Conservation (phyloP, 139 green algal genomes). For the Chlamydomonas sp. region DNA sequence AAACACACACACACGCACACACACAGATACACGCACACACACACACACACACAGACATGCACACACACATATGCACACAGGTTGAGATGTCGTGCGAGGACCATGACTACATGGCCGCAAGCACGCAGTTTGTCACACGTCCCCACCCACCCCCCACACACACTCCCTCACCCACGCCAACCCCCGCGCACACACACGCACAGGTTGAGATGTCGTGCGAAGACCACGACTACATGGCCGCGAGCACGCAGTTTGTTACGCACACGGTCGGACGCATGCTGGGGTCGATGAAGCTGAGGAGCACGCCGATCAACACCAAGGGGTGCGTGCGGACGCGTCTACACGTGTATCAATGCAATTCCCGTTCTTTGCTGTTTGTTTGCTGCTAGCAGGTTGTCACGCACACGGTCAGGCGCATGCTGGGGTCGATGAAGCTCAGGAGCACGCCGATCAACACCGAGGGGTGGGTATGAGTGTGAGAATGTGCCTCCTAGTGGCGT, state of each 20-base stretch:
- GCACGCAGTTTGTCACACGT: conserved; percentile 98
- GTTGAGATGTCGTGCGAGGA: conserved; percentile 97
- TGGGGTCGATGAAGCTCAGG: conserved; percentile 34
- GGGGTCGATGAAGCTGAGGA: conserved; percentile 32
- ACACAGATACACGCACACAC: too few relatives aligned
- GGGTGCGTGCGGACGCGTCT: too few relatives aligned
- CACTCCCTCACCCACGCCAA: too few relatives aligned
- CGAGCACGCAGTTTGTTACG: conserved; percentile 96
- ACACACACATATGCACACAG: too few relatives aligned
- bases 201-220: conserved; percentile 98
- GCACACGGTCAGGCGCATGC: conserved; percentile 78
- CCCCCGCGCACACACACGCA: too few relatives aligned
- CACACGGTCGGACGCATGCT: conserved; percentile 80
- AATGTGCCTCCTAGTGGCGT: not conserved
- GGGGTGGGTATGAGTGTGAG: too few relatives aligned
- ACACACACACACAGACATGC: too few relatives aligned
- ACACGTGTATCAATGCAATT: not conserved
- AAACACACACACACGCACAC: too few relatives aligned
- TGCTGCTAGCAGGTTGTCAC: conserved; percentile 98
- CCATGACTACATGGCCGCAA: conserved; percentile 87
- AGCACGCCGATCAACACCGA: conserved; percentile 89
- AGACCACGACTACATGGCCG: conserved; percentile 90
- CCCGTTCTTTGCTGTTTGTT: not conserved
- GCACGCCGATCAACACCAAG: conserved; percentile 89
- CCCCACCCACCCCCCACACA: too few relatives aligned